Base-by-base conservation (phyloP, 164 flowering plant genomes). In the Vitis labrusca region DNA sequence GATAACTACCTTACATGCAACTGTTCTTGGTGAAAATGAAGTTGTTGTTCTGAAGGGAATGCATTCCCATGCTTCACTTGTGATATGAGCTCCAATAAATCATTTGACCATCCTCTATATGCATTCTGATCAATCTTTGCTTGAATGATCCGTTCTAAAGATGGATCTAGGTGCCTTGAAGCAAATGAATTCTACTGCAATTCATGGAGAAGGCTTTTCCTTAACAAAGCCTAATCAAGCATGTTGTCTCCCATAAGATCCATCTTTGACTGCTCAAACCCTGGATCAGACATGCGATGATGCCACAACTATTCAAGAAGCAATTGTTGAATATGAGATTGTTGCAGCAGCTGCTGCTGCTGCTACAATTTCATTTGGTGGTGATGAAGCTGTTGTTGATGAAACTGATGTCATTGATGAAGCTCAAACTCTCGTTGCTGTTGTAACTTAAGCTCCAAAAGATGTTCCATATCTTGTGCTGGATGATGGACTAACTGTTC, bases 301-400 rank as follows among this genome's bases (percentile, higher is more conserved):
- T 63, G 66, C 17, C 17, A 17, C 49, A 63, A 50, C 15, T 49
- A 53, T 8, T 63, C 66, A 50, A 63, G 66, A 49, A 63, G 54
- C 15, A 63, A 10, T 32, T 49, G 54, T 23, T 62, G 52, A n/a
- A 47, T 27, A 5, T 63, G 66, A 49, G 30, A 17, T 37, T 63
- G 66, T 32, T 49, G 66, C 66, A 48, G 54, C 55, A 48, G 66
- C 51, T 59, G 62, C 62, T 29, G 62, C 62, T 59, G 62, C 47
- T 61, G 64, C 50, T 37, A 51, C 64, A 29, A 16, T 49, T 62
- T 16, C 65, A 37, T 49, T 16, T 62, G 65, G 51, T 62, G 51
- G 51, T 63, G 66, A 17, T 2, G 66, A 49, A 49, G 54, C 15
- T 16, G 66, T 32, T 63, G 66, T 54, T 63, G 66, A 53, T 52